Evolutionary conservation across 148 eudicot species (phyloP).

Genomic region (Rhododendron kiyosumense): DNA sequence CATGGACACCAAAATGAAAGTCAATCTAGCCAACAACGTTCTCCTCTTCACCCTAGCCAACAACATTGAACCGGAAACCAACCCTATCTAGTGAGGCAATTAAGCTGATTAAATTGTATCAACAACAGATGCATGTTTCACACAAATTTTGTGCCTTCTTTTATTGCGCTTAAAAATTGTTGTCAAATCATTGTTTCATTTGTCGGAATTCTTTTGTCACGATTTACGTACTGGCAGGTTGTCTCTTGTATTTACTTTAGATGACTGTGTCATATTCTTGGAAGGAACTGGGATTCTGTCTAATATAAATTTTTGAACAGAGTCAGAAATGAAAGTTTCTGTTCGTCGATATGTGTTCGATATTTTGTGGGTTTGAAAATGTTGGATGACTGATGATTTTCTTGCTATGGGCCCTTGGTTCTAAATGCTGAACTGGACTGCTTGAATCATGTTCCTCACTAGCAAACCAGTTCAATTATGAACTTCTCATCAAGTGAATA

Average conservation of each 20-base stretch:
- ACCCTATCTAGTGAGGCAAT: not conserved
- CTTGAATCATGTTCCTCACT: too few relatives aligned
- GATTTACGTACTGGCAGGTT: not conserved
- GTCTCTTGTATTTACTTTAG: not conserved
- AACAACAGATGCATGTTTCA: not conserved
- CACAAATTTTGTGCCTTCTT: not conserved
- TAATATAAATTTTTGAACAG: not conserved
- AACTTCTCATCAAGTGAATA: too few relatives aligned
- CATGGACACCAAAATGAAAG: not conserved
- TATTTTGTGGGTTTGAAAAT: not conserved
- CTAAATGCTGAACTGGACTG: not conserved
- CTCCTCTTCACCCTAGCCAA: not conserved
- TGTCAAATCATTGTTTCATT: not conserved
- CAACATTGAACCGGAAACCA: not conserved
- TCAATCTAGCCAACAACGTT: not conserved
- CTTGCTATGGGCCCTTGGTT: not conserved
- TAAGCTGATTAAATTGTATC: slow-evolving; percentile 1
- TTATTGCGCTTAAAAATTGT: not conserved
- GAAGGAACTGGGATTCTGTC: not conserved
- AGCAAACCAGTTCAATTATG: too few relatives aligned
- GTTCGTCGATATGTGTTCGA: not conserved
- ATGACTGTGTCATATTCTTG: not conserved
- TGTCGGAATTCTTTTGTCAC: slow-evolving; percentile 3
- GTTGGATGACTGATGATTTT: not conserved
- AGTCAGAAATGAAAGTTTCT: not conserved